phyloP scores from a whole-genome alignment of 2,329 filamentous ascomycete species.

The Trichoderma simmonsii region DNA sequence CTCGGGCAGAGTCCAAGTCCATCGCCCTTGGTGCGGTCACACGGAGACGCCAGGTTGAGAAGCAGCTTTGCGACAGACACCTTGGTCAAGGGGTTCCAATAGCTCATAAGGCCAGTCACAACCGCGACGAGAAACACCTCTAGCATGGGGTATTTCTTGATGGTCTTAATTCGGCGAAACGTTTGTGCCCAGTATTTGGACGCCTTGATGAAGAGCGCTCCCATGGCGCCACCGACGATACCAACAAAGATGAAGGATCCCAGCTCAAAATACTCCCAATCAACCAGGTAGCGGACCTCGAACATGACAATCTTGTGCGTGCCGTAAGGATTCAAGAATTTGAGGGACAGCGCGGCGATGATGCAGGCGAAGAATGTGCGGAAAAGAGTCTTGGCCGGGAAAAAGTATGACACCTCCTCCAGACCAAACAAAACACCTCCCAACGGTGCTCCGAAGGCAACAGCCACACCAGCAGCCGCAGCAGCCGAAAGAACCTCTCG shows the following conservation, averaged over 20 bases:
- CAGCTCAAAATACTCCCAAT: constrained; percentile 95
- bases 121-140: constrained; percentile 87
- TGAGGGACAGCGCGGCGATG: constrained; percentile 82
- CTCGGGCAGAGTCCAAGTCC: constrained; percentile 74
- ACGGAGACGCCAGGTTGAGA: constrained; percentile 86
- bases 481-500: constrained; percentile 92
- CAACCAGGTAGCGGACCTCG: constrained; percentile 81
- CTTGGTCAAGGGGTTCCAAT: constrained; percentile 90
- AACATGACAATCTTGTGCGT: constrained; percentile 97
- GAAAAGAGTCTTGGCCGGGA: constrained; percentile 95
- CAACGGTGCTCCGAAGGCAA: constrained; percentile 85
- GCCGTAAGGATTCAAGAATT: constrained; percentile 93
- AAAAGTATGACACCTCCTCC: constrained; percentile 96
- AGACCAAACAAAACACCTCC: constrained; percentile 89
- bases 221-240: constrained; percentile 75
- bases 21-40: constrained; percentile 64
- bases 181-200: constrained; percentile 84
- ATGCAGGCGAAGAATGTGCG: constrained; percentile 98
- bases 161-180: constrained; percentile 75
- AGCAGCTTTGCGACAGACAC: constrained; percentile 87
- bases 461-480: constrained; percentile 86
- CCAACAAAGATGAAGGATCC: constrained; percentile 82
- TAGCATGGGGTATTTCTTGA: constrained; percentile 79
- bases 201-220: constrained; percentile 95
- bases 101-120: constrained; percentile 78